These are phyloP conservation scores for Meyerozyma carpophila DNA, from an alignment of 1,139 yeast genomes.

Conservation along the genomic window DNA sequence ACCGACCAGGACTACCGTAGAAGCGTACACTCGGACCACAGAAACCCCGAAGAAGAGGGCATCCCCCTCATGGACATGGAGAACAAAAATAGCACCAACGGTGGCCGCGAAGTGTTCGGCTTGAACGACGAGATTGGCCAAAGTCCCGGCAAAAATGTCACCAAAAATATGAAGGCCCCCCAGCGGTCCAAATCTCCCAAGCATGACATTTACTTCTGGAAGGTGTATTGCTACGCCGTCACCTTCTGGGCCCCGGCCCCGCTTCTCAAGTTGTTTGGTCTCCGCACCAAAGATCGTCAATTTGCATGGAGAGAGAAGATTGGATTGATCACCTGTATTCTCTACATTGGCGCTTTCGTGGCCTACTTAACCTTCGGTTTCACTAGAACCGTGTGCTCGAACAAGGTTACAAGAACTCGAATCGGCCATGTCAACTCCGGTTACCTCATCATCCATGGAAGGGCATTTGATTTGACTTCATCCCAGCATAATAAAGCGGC, in stretches of 20 bases:
- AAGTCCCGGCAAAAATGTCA: slow-evolving; percentile 25
- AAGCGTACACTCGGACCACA: neutral
- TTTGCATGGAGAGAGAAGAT: slow-evolving; percentile 97
- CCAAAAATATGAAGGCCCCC: slow-evolving; percentile 9
- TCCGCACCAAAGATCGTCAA: slow-evolving; percentile 75
- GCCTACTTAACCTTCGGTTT: slow-evolving; percentile 91
- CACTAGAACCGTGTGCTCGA: slow-evolving; percentile 75
- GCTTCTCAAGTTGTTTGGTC: slow-evolving; percentile 65
- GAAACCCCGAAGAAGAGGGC: slow-evolving; percentile 31
- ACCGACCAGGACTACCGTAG: slow-evolving; percentile 2
- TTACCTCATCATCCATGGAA: slow-evolving; percentile 74
- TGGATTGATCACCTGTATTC: slow-evolving; percentile 71
- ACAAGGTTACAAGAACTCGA: slow-evolving; percentile 41
- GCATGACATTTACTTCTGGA: slow-evolving; percentile 61
- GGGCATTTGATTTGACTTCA: slow-evolving; percentile 64
- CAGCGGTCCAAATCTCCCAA: slow-evolving; percentile 11
- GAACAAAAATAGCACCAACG: slow-evolving; percentile 16
- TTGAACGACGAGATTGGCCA: slow-evolving; percentile 50
- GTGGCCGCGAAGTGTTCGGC: slow-evolving; percentile 53
- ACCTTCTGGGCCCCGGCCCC: slow-evolving; percentile 94
- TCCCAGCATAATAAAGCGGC: slow-evolving; percentile 79
- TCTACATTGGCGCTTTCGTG: slow-evolving; percentile 69
- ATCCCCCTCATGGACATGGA: slow-evolving; percentile 41
- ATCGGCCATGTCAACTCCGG: slow-evolving; percentile 54
- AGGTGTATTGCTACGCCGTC: slow-evolving; percentile 66